These are phyloP conservation scores for Fusarium concolor DNA, from an alignment of 2,329 filamentous ascomycete genomes.

Conservation along the genomic window DNA sequence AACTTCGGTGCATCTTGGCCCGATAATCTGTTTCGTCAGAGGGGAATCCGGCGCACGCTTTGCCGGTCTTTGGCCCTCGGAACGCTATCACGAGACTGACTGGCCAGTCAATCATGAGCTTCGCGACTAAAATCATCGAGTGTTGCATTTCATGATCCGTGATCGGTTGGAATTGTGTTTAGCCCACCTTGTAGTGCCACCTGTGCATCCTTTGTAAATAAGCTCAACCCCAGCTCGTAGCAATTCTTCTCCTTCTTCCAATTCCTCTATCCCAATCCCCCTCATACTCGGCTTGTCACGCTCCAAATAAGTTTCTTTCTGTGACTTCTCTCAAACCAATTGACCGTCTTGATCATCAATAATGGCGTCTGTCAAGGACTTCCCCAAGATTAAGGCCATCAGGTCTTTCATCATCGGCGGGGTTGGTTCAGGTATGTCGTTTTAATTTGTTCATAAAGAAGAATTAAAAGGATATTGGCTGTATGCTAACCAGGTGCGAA, in stretches of 20 bases:
- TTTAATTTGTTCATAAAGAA: background rate
- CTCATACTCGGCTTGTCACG: background rate
- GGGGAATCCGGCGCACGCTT: slow-evolving; percentile 31
- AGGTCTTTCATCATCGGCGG: slow-evolving; percentile 74
- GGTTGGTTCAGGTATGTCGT: slow-evolving; percentile 48
- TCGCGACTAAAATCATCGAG: slow-evolving; percentile 1
- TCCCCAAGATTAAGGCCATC: slow-evolving; percentile 81
- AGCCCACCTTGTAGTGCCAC: slow-evolving; percentile 31
- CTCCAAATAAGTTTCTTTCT: background rate
- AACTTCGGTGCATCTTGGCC: slow-evolving; percentile 37
- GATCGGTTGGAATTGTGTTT: slow-evolving; percentile 22
- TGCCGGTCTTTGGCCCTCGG: slow-evolving; percentile 22
- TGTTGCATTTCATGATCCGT: slow-evolving; percentile 19
- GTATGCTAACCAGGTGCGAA: slow-evolving; percentile 4
- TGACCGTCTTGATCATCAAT: background rate
- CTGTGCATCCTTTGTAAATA: slow-evolving; percentile 36
- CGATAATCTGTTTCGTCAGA: slow-evolving; percentile 29
- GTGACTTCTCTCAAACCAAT: background rate
- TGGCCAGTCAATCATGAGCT: slow-evolving; percentile 22
- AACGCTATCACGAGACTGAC: slow-evolving; percentile 30
- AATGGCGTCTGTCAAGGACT: slow-evolving; percentile 66
- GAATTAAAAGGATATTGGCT: background rate
- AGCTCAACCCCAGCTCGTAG: slow-evolving; percentile 24
- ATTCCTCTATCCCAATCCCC: background rate
- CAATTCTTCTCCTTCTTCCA: slow-evolving; percentile 6